Evolutionary conservation across 2,329 filamentous ascomycete species (phyloP), one percentile per base, ranked within the genome.

Genomic region (Cladorrhinum sp.): DNA sequence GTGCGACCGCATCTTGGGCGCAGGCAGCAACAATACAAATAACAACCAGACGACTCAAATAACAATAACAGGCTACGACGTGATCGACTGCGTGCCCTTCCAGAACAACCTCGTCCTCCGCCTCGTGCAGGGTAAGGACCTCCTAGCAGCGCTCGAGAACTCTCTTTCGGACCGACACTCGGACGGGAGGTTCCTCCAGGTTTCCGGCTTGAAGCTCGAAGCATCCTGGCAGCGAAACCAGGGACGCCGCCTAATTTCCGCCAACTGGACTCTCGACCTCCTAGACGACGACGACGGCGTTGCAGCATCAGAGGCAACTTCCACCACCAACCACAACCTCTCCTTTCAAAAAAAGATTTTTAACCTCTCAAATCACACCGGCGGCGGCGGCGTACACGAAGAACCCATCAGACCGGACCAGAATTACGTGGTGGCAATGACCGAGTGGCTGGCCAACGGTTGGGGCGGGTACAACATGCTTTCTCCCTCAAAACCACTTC

Each of bases 391-490:
- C 5, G 20, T 23, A 16, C 41, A 41, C 12, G 20, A 41, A 12
- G 52, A 41, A 32, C 20, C 32, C 12, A 41, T 55, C 10, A 23
- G 18, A 8, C 25, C 32, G 3, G 52, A 55, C 16, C 20, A 45
- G 22, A 2, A 41, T 22, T 55, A 55, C 52, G 25, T 38, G 20
- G 52, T 55, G 10, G 53, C 53, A 13, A 56, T 56, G 53, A 56
- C 53, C 2, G 53, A 56, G 53, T 56, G 53, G 53, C 20, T 56
- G 22, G 53, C 38, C 24, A 29, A 49, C n/a, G 53, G 53, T 13
- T 56, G 53, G 53, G 53, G 53, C 3, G 53, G 53, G 1, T 56
- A 48, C 38, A 18, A 23, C 7, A 56, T 56, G 38, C 53, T 56
- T 2, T 12, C 4, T 16, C 27, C n/a, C 16, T 20, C 4, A 13